A percentile compares a stretch with the other conserved stretches of the same genome.
phyloP scores from a whole-genome alignment of 371 early-diverging fungal genomes.

The Mucor irregularis region DNA sequence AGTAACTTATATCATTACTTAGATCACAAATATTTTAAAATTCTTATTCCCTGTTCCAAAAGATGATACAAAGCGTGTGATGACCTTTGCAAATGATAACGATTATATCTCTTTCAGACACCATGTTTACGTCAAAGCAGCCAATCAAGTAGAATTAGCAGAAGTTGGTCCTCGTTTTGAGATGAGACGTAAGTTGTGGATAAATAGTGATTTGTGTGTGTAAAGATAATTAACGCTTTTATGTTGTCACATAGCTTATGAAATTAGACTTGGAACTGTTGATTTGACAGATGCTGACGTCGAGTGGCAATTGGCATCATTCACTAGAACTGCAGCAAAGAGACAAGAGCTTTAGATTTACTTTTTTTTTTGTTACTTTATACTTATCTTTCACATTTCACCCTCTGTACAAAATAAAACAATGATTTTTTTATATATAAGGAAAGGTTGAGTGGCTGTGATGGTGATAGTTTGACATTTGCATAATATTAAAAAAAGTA shows the following conservation, averaged over 20 bases:
- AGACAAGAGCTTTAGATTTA: slow-evolving; percentile 66
- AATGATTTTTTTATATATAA: background rate
- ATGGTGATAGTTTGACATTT: too few relatives aligned
- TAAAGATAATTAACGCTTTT: background rate
- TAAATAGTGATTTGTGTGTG: background rate
- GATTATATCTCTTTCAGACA: slow-evolving; percentile 98
- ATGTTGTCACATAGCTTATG: slow-evolving; percentile 65
- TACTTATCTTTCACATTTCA: background rate
- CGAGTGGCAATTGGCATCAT: slow-evolving; percentile 97
- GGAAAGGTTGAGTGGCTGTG: background rate
- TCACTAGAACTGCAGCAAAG: slow-evolving; percentile 94
- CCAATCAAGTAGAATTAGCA: slow-evolving; percentile 88
- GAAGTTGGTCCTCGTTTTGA: slow-evolving; percentile 99
- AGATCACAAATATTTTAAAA: slow-evolving; percentile 88
- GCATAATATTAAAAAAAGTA: too few relatives aligned
- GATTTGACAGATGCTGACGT: slow-evolving; percentile 95
- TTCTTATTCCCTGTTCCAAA: slow-evolving; percentile 97
- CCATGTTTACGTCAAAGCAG: slow-evolving; percentile 90
- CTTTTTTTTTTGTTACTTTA: background rate
- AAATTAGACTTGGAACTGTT: slow-evolving; percentile 93
- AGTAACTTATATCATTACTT: background rate
- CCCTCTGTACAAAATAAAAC: slow-evolving; percentile 3
- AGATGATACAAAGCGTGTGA: slow-evolving; percentile 92
- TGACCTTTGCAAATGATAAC: slow-evolving; percentile 95
- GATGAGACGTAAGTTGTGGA: slow-evolving; percentile 77